Evolutionary conservation across 176 grass and related monocot species (phyloP), one percentile per base, ranked within the genome.

Genomic region (Musa beccarii): DNA sequence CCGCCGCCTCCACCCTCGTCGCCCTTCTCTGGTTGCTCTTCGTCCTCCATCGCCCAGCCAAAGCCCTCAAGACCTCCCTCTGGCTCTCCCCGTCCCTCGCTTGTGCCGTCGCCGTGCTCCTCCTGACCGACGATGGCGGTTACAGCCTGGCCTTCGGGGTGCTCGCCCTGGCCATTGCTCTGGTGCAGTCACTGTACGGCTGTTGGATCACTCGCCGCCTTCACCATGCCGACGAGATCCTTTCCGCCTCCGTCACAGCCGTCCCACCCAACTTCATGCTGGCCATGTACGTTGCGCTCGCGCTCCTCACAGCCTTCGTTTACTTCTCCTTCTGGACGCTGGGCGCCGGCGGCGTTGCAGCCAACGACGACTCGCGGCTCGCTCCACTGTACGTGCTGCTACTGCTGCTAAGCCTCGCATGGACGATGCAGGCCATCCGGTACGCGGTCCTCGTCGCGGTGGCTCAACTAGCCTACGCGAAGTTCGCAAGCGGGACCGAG

Each of bases 321-420:
- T 98, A 98, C 78, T 78, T 84, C 72, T 77, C 83, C 24, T 86
- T 98, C 74, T 98, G 94, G 94, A 89, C 82, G 57, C 80, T 93
- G 54, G 94, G 90, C 28, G 84, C 83, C 49, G 89, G 90, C 62
- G 89, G 86, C 65, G 89, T 90, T 62, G 67, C 86, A 9, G 94
- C 88, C 54, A 72, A 80, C 82, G 84, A 77, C 70, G 80, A 53
- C 76, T 83, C 85, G 49, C 76, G 70, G 22, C 85, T 89, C 54
- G 80, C 63, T 51, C 15, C 83, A 43, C 75, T 86, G 57, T 93
- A 85, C 81, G 89, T 89, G 77, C 69, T 71, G 25, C 74, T 78
- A 17, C 88, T 98, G 75, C 78, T 98, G 76, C 84, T 87, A 16
- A 98, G 83, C 84, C 81, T 98, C 66, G 78, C 80, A 34, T 93